A percentile compares a stretch with the other conserved stretches of the same genome.
Evolutionary conservation across 2,329 filamentous ascomycete genomes (phyloP).

Genomic region (Bipolaris oryzae): DNA sequence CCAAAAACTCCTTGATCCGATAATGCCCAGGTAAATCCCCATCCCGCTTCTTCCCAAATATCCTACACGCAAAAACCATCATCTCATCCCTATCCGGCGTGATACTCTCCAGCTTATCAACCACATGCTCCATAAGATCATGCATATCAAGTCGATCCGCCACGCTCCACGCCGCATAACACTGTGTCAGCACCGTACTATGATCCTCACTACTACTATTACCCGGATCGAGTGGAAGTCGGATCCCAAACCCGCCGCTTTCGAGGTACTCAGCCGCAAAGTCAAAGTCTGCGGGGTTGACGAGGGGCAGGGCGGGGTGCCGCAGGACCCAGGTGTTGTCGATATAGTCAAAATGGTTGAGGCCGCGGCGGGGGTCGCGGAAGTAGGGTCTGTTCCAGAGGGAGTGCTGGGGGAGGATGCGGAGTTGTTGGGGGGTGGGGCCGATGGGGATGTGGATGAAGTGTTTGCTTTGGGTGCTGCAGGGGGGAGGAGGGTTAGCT

Average conservation of each 20-base stretch:
- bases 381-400: constrained; percentile 29
- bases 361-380: constrained; percentile 8
- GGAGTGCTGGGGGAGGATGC: constrained; percentile 15
- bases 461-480: constrained; percentile 22
- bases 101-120: constrained; percentile 25
- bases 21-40: background rate
- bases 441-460: constrained; percentile 34
- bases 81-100: constrained; percentile 15
- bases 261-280: constrained; percentile 35
- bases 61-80: constrained; percentile 19
- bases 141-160: constrained; percentile 30
- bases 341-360: constrained; percentile 17
- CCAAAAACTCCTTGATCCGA: constrained; percentile 23
- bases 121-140: constrained; percentile 36
- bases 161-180: constrained; percentile 29
- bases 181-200: constrained; percentile 22
- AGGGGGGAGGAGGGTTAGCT: background rate
- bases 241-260: constrained; percentile 28
- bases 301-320: constrained; percentile 21
- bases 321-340: constrained; percentile 24
- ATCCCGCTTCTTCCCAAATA: constrained; percentile 16
- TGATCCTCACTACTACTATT: constrained; percentile 13
- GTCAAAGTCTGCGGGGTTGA: constrained; percentile 31
- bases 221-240: constrained; percentile 5
- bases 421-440: constrained; percentile 13